Evolutionary conservation across 2,329 filamentous ascomycete species (phyloP), one percentile per base, ranked within the genome.

Genomic region (Verticillium isaacii): DNA sequence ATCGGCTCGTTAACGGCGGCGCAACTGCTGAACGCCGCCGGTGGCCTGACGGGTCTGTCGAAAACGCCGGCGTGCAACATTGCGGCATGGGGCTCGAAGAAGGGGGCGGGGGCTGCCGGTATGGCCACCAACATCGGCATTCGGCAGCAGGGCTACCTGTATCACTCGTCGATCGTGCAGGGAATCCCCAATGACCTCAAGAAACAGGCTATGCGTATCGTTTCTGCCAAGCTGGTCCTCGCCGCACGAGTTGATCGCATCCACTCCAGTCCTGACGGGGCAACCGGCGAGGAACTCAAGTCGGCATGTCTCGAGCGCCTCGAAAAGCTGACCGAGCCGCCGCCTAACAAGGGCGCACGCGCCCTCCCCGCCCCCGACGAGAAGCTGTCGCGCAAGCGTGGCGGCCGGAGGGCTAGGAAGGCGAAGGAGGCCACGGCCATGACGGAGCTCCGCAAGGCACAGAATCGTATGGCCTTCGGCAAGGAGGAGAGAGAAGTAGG

Each of bases 361-460:
- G 95, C 95, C 1, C 84, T 98, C 0, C 94, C 94, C 1, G 91
- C 92, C 0, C 95, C 95, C 0, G 95, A 98, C 72, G 95, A 99
- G 76, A 99, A 98, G 74, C 95, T 93, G 1, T 88, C 91, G 0
- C 85, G 93, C 37, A 99, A 99, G 75, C 90, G 95, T 66, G 95
- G 95, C 74, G 95, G 95, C 59, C 84, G 94, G 61, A 84, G 93
- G 66, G 95, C 93, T 14, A 83, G 95, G 62, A 97, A 97, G 75
- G 94, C 94, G 63, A 99, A 99, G 83, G 95, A 97, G 75, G 93
- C 94, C 4, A 92, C 92, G 7, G 94, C 95, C 63, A 96, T 97
- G 92, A 99, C 95, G 0, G 95, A 99, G 61, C 81, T 99, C 34
- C 89, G 93, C 66, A 97, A 98, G 75, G 93, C 93, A 5, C 95